Conservation (phyloP, 352 stramenopile genomes). For the Phytophthora citricola region DNA sequence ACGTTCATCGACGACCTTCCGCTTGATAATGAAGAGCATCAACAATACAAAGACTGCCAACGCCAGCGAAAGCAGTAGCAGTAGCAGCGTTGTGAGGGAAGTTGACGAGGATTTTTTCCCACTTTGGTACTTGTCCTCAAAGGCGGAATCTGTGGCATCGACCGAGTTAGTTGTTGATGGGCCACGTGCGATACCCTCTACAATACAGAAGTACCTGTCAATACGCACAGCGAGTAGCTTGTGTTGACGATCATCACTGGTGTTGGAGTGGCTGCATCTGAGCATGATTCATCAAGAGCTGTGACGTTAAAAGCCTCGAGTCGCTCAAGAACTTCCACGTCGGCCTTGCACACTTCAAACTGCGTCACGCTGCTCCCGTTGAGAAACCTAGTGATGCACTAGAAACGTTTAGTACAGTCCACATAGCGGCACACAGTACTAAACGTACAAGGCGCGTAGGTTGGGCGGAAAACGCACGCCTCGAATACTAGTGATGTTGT, state of each 20-base stretch:
- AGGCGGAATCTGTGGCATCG: conserved; percentile 16
- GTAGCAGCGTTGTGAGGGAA: conserved; percentile 28
- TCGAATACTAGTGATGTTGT: conserved; percentile 34
- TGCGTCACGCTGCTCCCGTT: conserved; percentile 38
- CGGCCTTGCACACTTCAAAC: conserved; percentile 41
- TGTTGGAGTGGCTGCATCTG: conserved; percentile 5
- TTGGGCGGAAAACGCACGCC: conserved; percentile 40
- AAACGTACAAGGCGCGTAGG: conserved; percentile 28
- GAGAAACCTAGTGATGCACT: conserved; percentile 22
- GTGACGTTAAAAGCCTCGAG: conserved; percentile 34
- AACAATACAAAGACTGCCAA: conserved; percentile 26
- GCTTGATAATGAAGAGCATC: conserved; percentile 35
- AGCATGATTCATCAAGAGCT: conserved; percentile 16
- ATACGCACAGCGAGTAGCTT: conserved; percentile 35
- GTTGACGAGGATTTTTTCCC: conserved; percentile 30
- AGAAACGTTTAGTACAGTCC: background rate
- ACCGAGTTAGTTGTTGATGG: background rate
- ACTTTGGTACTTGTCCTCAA: conserved; percentile 29
- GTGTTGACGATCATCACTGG: conserved; percentile 26
- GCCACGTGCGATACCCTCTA: no score
- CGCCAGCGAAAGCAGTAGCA: conserved; percentile 29
- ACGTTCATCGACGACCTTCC: conserved; percentile 35
- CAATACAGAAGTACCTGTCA: conserved; percentile 24
- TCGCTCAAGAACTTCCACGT: conserved; percentile 34
- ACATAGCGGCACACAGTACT: background rate